phyloP scores from a whole-genome alignment of 2,329 filamentous ascomycete species.

The Phialophora verrucosa region DNA sequence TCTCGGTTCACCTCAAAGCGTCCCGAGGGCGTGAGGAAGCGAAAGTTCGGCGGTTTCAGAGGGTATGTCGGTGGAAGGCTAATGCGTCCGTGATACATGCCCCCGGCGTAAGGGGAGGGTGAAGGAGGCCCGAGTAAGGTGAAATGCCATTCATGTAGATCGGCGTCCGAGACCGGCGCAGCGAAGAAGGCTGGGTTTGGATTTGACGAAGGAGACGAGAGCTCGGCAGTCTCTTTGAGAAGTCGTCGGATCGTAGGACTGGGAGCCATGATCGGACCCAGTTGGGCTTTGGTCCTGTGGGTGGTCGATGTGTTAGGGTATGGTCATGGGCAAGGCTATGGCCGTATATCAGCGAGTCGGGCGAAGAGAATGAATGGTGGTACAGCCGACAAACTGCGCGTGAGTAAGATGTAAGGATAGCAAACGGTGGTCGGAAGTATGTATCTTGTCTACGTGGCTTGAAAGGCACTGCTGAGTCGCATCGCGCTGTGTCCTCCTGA shows the following conservation, averaged over 20 bases:
- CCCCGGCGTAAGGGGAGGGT: conserved; percentile 75
- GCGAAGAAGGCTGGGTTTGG: conserved; percentile 87
- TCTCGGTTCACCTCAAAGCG: conserved; percentile 96
- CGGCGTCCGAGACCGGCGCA: conserved; percentile 75
- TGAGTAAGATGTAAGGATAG: background rate
- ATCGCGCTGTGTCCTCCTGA: background rate
- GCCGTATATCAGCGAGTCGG: background rate
- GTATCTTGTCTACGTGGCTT: background rate
- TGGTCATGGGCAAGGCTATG: background rate
- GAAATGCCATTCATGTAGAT: conserved; percentile 99
- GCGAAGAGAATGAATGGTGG: background rate
- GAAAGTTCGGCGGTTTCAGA: conserved; percentile 89
- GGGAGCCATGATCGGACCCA: conserved; percentile 34
- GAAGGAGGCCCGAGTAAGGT: conserved; percentile 87
- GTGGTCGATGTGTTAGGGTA: background rate
- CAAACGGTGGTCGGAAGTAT: background rate
- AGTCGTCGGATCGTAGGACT: conserved; percentile 47
- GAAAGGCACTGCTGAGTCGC: background rate
- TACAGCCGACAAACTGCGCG: too few relatives aligned
- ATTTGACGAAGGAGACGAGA: conserved; percentile 71
- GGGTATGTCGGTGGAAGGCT: conserved; percentile 88
- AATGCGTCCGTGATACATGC: conserved; percentile 95
- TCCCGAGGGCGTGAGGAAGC: conserved; percentile 88
- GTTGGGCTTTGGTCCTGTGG: background rate
- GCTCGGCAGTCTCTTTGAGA: conserved; percentile 86